Base-by-base conservation (phyloP, 202 grass and related monocot species). In the Carex arenaria region DNA sequence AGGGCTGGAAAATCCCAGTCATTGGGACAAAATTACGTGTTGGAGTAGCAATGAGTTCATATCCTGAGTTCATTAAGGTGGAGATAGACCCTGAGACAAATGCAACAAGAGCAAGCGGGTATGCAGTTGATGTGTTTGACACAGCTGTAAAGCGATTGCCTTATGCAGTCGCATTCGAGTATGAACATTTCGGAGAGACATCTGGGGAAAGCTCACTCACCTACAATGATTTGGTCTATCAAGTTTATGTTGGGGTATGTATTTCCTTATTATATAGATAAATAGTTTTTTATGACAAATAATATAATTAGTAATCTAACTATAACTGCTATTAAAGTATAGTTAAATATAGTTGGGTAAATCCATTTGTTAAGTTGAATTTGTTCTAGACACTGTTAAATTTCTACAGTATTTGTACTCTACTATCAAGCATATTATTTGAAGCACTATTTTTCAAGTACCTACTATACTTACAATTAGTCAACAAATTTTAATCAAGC, bases 101-200 rank as follows among this genome's bases (percentile, higher is more conserved):
- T 49, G 57, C 67, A 51, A 85, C 83, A 40, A 31, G 28, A 49
- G 86, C 94, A 9, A 85, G 83, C 10, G 94, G 94, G 2, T 94
- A 88, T 72, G 89, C 90, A 74, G 89, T 97, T 36, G 89, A 97
- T 8, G 87, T 97, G 38, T 97, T 97, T 81, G 53, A 90, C 7
- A 84, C 38, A 17, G 92, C 90, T n/a, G 84, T 94, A 60, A 10
- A 30, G 14, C 54, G 23, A 0, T 74, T 97, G 20, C 54, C 89
- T 0, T 94, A 93, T 23, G 67, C 72, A 2, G 84, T 94, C 49
- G 5, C 0, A 3, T 93, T 88, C 78, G 3, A 28, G 15, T 97
- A 87, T 54, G 22, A 80, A 8, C 86, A 83, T 13, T 56, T 14
- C 14, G 70, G 70, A 30, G n/a, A 2, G 12, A 2, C 2, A 0